These are phyloP conservation scores for Nelumbo lutea DNA, from an alignment of 164 flowering plant genomes.

Conservation along the genomic window DNA sequence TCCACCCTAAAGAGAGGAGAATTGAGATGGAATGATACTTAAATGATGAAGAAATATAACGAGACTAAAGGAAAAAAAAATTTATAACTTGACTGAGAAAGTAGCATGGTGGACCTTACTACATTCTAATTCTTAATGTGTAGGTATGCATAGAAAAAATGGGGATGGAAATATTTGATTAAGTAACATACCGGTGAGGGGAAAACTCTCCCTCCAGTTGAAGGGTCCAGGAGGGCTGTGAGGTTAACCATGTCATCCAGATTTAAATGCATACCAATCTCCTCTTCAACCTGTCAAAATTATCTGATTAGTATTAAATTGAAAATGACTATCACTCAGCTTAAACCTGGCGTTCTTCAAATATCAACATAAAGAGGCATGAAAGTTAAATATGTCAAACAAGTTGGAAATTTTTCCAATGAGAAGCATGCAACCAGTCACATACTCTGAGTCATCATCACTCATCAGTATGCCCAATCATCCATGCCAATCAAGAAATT, in stretches of 20 bases:
- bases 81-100: background rate
- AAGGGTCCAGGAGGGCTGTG: slow-evolving; percentile 67
- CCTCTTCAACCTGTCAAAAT: slow-evolving; percentile 83
- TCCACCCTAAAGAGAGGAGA: slow-evolving; percentile 60
- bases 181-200: slow-evolving; percentile 77
- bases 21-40: background rate
- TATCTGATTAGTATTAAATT: slow-evolving; percentile 5
- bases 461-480: background rate
- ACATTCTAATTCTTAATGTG: no score
- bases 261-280: slow-evolving; percentile 71
- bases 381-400: background rate
- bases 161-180: background rate
- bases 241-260: slow-evolving; percentile 72
- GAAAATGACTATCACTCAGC: background rate
- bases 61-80: background rate
- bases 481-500: background rate
- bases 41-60: background rate
- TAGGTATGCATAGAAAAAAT: no score
- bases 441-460: background rate
- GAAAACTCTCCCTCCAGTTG: slow-evolving; percentile 70
- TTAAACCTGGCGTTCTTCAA: background rate
- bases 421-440: background rate
- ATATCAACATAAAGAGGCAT: background rate
- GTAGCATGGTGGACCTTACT: background rate
- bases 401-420: background rate